Evolutionary conservation across 108 stramenopile species (phyloP).

Genomic region (Nitzschia putrida): DNA sequence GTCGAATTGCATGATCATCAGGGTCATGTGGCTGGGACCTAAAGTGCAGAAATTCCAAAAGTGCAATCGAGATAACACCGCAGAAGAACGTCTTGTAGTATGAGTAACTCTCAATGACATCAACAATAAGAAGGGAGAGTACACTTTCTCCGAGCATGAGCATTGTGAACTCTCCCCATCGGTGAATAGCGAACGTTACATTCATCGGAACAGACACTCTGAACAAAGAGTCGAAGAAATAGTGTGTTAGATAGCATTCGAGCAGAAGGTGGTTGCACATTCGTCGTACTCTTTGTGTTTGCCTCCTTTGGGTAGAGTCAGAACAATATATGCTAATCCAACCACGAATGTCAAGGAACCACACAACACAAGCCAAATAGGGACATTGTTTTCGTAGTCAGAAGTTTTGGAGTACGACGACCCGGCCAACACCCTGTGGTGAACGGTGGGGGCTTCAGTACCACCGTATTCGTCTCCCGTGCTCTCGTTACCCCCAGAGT

Average conservation of each 20-base stretch:
- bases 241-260: neutral
- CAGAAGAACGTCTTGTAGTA: conserved; percentile 54
- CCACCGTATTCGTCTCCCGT: neutral
- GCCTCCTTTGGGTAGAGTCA: neutral
- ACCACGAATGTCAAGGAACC: neutral
- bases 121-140: conserved; percentile 61
- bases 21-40: conserved; percentile 54
- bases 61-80: conserved; percentile 45
- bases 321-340: neutral
- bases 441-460: neutral
- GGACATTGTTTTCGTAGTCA: conserved; percentile 8
- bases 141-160: conserved; percentile 73
- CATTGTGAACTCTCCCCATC: conserved; percentile 79
- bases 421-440: conserved; percentile 1
- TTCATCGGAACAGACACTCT: conserved; percentile 58
- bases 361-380: neutral
- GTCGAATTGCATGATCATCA: conserved; percentile 51
- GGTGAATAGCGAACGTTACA: conserved; percentile 64
- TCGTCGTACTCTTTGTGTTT: conserved; percentile 7
- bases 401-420: neutral
- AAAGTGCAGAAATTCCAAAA: conserved; percentile 55
- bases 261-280: neutral
- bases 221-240: conserved; percentile 1
- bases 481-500: neutral
- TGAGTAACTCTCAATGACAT: conserved; percentile 8